Evolutionary conservation across 2,329 filamentous ascomycete species (phyloP), one percentile per base, ranked within the genome.

Genomic region (Clarireedia monteithiana): DNA sequence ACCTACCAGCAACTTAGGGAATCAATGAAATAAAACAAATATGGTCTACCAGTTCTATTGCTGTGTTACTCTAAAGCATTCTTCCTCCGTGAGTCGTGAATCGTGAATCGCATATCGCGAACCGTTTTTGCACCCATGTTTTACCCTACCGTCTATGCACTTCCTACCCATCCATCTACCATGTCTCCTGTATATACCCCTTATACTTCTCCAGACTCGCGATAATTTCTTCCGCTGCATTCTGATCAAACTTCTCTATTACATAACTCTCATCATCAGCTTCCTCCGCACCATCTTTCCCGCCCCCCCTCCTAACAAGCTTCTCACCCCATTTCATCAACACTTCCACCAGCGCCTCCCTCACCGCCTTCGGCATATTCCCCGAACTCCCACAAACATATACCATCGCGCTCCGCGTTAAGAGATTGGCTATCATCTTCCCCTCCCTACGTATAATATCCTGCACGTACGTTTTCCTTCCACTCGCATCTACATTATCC

Each of bases 311-410:
- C 27, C 27, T 3, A 20, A 20, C 27, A 9, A 10, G 3, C 7
- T 10, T 30, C 27, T 68, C 54, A 15, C 58, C 44, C 38, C 69
- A 63, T n/a, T 67, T 65, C 47, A 71, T 70, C 56, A 88, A 78
- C 2, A 77, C 74, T 65, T 86, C 82, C n/a, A 84, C 74, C 26
- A 89, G 71, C 4, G 85, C 84, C 65, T 83, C 80, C 17, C 84
- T 74, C 1, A 89, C 82, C 10, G 82, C 84, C 64, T 84, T 81
- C 1, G 86, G 85, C 86, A 89, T 89, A 57, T 79, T 80, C 0
- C 86, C 86, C 0, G 83, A 86, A 54, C 67, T 71, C 12, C 80
- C 81, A 63, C 79, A 83, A 20, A 84, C 73, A 61, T 77, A 81
- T 1, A 83, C 74, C 14, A 81, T 75, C 0, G 83, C 84, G 0